Evolutionary conservation across 2,329 filamentous ascomycete species (phyloP).

Genomic region (Atkinsonella texensis): DNA sequence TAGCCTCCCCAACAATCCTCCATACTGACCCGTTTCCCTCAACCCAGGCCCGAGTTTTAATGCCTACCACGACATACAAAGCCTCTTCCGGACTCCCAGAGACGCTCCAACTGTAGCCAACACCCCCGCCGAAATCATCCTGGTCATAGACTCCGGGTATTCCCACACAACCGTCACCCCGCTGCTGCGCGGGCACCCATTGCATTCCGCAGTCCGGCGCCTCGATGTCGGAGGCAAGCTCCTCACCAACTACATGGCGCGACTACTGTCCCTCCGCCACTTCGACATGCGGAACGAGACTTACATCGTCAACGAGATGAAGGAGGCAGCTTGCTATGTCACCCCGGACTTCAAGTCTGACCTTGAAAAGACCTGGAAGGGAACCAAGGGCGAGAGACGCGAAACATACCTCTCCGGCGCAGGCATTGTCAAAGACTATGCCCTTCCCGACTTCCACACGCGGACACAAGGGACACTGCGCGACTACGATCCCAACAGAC

Average conservation of each 20-base stretch:
- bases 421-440: constrained; percentile 75
- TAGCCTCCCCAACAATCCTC: not conserved
- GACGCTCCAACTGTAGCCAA: constrained; percentile 28
- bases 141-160: constrained; percentile 85
- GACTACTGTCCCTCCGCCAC: constrained; percentile 78
- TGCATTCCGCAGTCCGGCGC: constrained; percentile 71
- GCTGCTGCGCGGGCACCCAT: constrained; percentile 63
- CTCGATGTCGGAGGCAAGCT: constrained; percentile 89
- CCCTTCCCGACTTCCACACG: constrained; percentile 68
- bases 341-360: constrained; percentile 64
- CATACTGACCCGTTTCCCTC: not conserved
- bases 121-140: constrained; percentile 62
- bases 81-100: constrained; percentile 50
- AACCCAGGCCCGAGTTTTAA: constrained; percentile 57
- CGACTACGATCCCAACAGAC: constrained; percentile 60
- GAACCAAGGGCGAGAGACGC: constrained; percentile 47
- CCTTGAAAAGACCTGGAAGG: constrained; percentile 77
- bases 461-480: constrained; percentile 54
- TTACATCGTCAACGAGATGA: constrained; percentile 90
- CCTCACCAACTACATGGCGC: constrained; percentile 84
- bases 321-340: constrained; percentile 79
- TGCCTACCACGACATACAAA: constrained; percentile 68
- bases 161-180: constrained; percentile 88
- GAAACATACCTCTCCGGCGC: constrained; percentile 35
- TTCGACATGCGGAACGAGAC: constrained; percentile 94